Conservation (phyloP, 768 basidiomycete genomes). For the Boletales sp. region DNA sequence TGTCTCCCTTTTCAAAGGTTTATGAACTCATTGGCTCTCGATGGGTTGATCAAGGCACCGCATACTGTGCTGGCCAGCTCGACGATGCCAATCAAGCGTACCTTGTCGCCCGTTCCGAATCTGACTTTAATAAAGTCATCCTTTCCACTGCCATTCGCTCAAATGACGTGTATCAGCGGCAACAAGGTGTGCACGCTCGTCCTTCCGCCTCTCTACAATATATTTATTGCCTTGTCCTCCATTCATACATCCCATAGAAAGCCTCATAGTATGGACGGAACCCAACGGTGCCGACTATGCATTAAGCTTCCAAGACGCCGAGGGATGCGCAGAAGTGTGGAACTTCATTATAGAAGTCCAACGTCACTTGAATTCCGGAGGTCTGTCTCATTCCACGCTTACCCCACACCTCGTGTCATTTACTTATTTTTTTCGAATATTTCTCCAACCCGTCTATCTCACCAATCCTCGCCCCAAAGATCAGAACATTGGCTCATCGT, state of each 20-base stretch:
- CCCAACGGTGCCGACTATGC: slow-evolving; percentile 93
- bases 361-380: slow-evolving; percentile 67
- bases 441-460: slow-evolving; percentile 16
- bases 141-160: slow-evolving; percentile 77
- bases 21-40: slow-evolving; percentile 89
- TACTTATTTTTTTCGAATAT: background rate
- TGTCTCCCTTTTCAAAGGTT: slow-evolving; percentile 53
- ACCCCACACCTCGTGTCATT: slow-evolving; percentile 4
- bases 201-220: background rate
- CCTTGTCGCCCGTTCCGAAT: slow-evolving; percentile 81
- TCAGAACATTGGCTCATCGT: slow-evolving; percentile 49
- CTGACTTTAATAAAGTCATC: slow-evolving; percentile 66
- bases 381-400: slow-evolving; percentile 40
- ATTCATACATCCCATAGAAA: slow-evolving; percentile 54
- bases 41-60: slow-evolving; percentile 97
- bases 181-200: slow-evolving; percentile 60
- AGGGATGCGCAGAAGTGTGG: slow-evolving; percentile 96
- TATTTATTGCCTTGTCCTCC: background rate
- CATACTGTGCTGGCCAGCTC: slow-evolving; percentile 90
- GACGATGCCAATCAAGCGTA: slow-evolving; percentile 73
- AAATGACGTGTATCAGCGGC: slow-evolving; percentile 82
- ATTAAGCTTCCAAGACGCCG: slow-evolving; percentile 93
- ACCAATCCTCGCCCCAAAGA: slow-evolving; percentile 37
- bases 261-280: slow-evolving; percentile 98
- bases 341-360: slow-evolving; percentile 93